Evolutionary conservation across 805 yeast genomes (phyloP), one percentile per base, ranked within the genome.

Genomic region (Suhomyces xylopsoci): DNA sequence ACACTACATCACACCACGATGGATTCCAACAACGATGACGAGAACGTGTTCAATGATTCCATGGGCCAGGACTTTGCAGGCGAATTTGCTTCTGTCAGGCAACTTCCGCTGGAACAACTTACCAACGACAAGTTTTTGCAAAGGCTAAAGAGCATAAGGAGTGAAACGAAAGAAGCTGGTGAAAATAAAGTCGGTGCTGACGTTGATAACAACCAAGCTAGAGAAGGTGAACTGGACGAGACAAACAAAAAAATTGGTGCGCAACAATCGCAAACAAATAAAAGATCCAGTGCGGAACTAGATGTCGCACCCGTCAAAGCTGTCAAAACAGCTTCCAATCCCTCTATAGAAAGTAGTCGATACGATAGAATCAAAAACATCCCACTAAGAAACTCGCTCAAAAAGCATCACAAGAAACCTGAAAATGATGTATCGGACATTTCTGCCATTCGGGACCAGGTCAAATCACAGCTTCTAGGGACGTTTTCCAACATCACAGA

Each of bases 1-100:
- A 38, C 19, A 38, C 2, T 2, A 5, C 22, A 38, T 5, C 17
- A 6, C 42, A 17, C 12, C n/a, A 38, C 20, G 42, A 38, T 38
- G 42, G 42, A 14, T 7, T 9, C 42, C 22, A 9, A 17, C 17
- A 38, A 9, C 17, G 19, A 17, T 20, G 24, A 19, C 25, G n/a
- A 8, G 7, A 19, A 15, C 15, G 47, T 26, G 20, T 45, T 25
- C 36, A 8, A 20, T 17, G 45, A 42, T 22, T 42, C 45, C 9
- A 51, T 55, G 17, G 64, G 55, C 24, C 51, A 59, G 17, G 74
- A 68, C 44, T 67, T 69, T 42, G 66, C 61, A 8, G 65, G 65
- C 3, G 75, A 71, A 52, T 71, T 71, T 48, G 54, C 47, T 15
- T 62, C 72, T 7, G 57, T 71, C n/a, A 67, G 61, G 49, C 50